These are phyloP conservation scores for Jackrogersella minutella DNA, from an alignment of 495 filamentous ascomycete genomes.

Conservation along the genomic window DNA sequence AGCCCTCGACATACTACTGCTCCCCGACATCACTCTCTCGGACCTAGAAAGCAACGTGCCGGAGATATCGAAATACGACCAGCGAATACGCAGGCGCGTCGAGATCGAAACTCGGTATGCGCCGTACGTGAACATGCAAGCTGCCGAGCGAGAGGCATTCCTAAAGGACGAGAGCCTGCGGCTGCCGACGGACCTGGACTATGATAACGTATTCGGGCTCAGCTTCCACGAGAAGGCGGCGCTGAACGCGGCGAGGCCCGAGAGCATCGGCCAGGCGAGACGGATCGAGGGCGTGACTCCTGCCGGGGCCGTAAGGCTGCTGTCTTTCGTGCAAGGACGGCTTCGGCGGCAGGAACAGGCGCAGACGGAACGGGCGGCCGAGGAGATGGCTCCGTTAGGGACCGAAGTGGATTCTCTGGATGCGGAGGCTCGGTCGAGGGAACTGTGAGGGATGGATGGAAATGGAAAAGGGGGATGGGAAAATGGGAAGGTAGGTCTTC, in stretches of 20 bases:
- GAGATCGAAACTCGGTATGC: slow-evolving; percentile 83
- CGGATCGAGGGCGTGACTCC: slow-evolving; percentile 84
- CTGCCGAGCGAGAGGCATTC: slow-evolving; percentile 67
- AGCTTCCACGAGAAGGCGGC: slow-evolving; percentile 78
- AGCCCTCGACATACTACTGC: slow-evolving; percentile 78
- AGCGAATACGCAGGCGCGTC: slow-evolving; percentile 69
- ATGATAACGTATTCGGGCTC: slow-evolving; percentile 72
- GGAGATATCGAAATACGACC: slow-evolving; percentile 55
- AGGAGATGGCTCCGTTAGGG: slow-evolving; percentile 42
- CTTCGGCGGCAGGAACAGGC: neutral
- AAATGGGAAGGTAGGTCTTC: no score
- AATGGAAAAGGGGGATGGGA: no score
- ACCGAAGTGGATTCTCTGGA: slow-evolving; percentile 50
- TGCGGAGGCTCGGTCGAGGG: slow-evolving; percentile 48
- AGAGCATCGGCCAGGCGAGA: slow-evolving; percentile 86
- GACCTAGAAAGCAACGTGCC: slow-evolving; percentile 64
- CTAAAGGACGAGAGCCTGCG: slow-evolving; percentile 77
- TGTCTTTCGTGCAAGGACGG: slow-evolving; percentile 57
- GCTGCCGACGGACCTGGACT: slow-evolving; percentile 81
- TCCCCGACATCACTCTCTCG: slow-evolving; percentile 63
- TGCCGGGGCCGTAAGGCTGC: slow-evolving; percentile 62
- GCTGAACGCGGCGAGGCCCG: slow-evolving; percentile 74
- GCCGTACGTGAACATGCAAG: slow-evolving; percentile 80
- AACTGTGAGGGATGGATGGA: no score
- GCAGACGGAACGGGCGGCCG: slow-evolving; percentile 16